phyloP scores from a whole-genome alignment of 768 basidiomycete species.

The Lyophyllum shimeji region DNA sequence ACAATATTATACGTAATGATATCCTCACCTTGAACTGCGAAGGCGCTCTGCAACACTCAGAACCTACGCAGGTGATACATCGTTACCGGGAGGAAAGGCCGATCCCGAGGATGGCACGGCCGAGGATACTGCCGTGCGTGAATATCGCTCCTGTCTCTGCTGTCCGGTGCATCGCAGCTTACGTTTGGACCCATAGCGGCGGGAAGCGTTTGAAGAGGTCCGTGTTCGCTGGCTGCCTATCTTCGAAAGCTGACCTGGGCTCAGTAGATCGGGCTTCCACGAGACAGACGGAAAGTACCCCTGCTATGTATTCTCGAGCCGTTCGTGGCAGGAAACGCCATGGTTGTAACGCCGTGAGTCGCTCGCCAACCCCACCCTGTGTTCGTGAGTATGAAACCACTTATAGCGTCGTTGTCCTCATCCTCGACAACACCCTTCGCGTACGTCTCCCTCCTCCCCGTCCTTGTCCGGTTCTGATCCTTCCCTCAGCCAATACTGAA shows the following conservation, averaged over 20 bases:
- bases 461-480: neutral
- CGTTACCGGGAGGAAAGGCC: conserved; percentile 82
- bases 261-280: conserved; percentile 77
- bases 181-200: conserved; percentile 50
- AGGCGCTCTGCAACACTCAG: conserved; percentile 75
- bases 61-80: conserved; percentile 85
- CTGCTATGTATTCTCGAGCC: conserved; percentile 79
- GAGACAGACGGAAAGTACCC: conserved; percentile 67
- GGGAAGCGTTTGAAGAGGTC: conserved; percentile 93
- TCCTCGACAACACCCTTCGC: conserved; percentile 74
- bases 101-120: conserved; percentile 65
- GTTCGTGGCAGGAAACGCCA: conserved; percentile 66
- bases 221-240: conserved; percentile 8
- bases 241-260: conserved; percentile 22
- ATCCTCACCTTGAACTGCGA: neutral
- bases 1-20: too few relatives aligned
- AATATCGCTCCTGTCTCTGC: neutral
- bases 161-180: neutral
- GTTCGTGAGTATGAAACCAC: neutral
- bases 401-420: conserved; percentile 77
- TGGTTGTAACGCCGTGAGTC: conserved; percentile 83
- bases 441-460: conserved; percentile 35
- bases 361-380: neutral
- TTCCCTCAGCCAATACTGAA: conserved; percentile 72
- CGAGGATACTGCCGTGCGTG: conserved; percentile 79